Percentiles rank a stretch among this genome's conserved stretches.
phyloP scores from a whole-genome alignment of 768 basidiomycete species.

The Sarcodon sp. region DNA sequence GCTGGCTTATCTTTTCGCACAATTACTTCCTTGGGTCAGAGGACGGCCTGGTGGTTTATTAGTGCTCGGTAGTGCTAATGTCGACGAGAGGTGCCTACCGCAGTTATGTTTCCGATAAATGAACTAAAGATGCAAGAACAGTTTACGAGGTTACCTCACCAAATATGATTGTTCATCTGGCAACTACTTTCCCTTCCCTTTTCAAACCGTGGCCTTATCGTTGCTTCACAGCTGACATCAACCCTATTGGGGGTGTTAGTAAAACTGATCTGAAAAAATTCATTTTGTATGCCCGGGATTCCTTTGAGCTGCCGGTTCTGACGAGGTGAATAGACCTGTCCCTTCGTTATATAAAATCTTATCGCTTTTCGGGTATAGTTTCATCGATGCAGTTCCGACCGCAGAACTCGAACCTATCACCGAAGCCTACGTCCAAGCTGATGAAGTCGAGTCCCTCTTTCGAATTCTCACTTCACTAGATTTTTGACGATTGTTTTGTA shows the following conservation, averaged over 20 bases:
- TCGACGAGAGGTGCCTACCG: slow-evolving; percentile 77
- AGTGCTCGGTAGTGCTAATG: slow-evolving; percentile 96
- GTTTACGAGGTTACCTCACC: slow-evolving; percentile 91
- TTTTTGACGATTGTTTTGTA: not conserved
- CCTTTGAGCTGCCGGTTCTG: slow-evolving; percentile 81
- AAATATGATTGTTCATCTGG: slow-evolving; percentile 97
- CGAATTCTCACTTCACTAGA: slow-evolving; percentile 4
- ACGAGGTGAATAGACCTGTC: slow-evolving; percentile 34
- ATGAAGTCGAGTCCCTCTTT: slow-evolving; percentile 46
- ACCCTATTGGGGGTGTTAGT: slow-evolving; percentile 96
- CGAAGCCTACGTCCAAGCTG: slow-evolving; percentile 87
- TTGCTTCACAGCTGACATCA: slow-evolving; percentile 69
- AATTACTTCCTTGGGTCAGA: slow-evolving; percentile 85
- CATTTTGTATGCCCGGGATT: slow-evolving; percentile 67
- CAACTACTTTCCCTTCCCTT: slow-evolving; percentile 13
- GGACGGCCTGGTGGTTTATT: slow-evolving; percentile 77
- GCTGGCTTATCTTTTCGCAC: slow-evolving; percentile 87
- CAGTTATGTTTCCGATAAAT: not conserved
- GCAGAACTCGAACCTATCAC: slow-evolving; percentile 96
- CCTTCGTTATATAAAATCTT: not conserved
- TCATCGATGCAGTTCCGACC: slow-evolving; percentile 84
- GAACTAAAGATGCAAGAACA: slow-evolving; percentile 15
- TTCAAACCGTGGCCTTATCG: not conserved
- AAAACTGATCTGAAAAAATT: slow-evolving; percentile 97
- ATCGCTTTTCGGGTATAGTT: slow-evolving; percentile 33